Evolutionary conservation across 2,329 filamentous ascomycete genomes (phyloP).

Genomic region (Sordariomycetes sp.): DNA sequence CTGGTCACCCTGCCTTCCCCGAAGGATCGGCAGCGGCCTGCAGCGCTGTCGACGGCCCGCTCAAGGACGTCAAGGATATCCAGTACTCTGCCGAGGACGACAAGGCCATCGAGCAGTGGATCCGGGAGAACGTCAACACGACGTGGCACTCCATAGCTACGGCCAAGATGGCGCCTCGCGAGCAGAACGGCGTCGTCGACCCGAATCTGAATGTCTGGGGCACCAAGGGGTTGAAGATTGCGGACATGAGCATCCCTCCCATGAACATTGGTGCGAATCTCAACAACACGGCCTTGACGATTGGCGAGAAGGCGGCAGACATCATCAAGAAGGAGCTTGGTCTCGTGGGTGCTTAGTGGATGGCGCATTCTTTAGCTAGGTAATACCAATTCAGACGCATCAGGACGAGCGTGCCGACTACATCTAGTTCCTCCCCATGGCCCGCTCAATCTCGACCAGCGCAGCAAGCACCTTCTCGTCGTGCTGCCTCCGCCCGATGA

Average conservation of each 20-base stretch:
- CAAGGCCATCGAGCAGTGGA: conserved; percentile 30
- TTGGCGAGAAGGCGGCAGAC: conserved; percentile 35
- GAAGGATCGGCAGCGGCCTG: conserved; percentile 25
- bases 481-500: conserved; percentile 17
- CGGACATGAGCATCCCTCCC: conserved; percentile 13
- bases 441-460: conserved; percentile 5
- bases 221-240: conserved; percentile 24
- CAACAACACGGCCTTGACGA: conserved; percentile 33
- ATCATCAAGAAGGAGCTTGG: conserved; percentile 25
- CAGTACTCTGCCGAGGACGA: conserved; percentile 37
- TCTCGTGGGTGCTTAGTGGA: no score
- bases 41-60: conserved; percentile 27
- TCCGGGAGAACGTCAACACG: conserved; percentile 24
- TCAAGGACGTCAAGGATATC: conserved; percentile 20
- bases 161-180: conserved; percentile 26
- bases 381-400: no score
- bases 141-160: conserved; percentile 24
- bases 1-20: conserved; percentile 31
- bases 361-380: no score
- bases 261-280: conserved; percentile 34
- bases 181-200: conserved; percentile 28
- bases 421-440: no score
- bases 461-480: conserved; percentile 15
- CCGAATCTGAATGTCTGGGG: conserved; percentile 27
- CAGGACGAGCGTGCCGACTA: no score